phyloP scores from a whole-genome alignment of 2,329 filamentous ascomycete genomes.

The Cladophialophora immunda region DNA sequence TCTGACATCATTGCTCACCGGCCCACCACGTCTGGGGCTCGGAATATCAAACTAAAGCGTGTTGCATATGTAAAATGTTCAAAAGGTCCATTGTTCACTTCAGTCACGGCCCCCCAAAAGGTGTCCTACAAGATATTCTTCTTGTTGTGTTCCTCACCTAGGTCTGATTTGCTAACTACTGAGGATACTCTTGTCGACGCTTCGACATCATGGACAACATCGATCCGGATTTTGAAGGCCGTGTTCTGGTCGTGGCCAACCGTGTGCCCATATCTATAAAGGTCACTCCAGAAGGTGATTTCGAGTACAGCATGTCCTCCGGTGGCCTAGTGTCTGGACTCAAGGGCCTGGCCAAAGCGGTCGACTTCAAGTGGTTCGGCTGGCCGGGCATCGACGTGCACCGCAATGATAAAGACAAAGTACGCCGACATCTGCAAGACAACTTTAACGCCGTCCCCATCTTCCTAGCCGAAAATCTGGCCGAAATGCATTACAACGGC shows the following conservation, averaged over 20 bases:
- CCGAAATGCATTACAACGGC: conserved; percentile 93
- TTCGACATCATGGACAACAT: conserved; percentile 10
- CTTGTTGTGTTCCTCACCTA: neutral
- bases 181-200: neutral
- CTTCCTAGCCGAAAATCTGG: conserved; percentile 90
- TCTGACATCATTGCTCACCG: conserved; percentile 17
- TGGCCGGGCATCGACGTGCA: conserved; percentile 96
- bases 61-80: neutral
- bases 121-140: neutral
- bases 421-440: conserved; percentile 80
- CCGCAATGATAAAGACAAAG: conserved; percentile 76
- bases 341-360: conserved; percentile 88
- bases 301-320: conserved; percentile 94
- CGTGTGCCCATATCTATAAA: conserved; percentile 96
- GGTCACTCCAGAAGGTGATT: conserved; percentile 86
- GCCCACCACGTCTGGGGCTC: neutral
- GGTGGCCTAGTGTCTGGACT: conserved; percentile 93
- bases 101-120: neutral
- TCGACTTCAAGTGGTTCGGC: conserved; percentile 97
- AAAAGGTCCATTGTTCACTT: neutral
- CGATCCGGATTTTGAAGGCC: conserved; percentile 36
- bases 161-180: neutral
- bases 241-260: conserved; percentile 88
- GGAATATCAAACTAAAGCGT: neutral
- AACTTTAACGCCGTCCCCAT: conserved; percentile 90